Base-by-base conservation (phyloP, 1,284 basidiomycete genomes). In the Inonotus obliquus region DNA sequence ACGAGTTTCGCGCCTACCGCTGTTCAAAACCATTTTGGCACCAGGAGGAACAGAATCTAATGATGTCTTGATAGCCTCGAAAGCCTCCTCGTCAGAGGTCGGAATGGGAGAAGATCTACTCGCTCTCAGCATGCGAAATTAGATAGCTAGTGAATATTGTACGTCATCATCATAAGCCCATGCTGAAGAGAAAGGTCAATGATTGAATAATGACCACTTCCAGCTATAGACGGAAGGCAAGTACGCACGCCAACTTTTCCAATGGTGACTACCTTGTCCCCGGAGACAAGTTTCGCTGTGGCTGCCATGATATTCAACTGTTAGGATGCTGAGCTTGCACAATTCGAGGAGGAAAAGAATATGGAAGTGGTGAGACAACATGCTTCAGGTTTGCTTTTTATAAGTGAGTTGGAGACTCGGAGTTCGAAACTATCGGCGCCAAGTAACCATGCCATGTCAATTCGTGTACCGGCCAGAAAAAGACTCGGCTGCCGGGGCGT, bases 41-140 rank as follows among this genome's bases (percentile, higher is more conserved):
- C 76, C 77, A 0, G 72, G 63, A 6, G 79, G 80, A 21, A 80
- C 73, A 0, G 81, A 78, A 29, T 83, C 79, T 47, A 89, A 75
- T 7, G 81, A 81, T 2, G 85, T 81, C 69, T 83, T 86, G 75
- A 90, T 85, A 4, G 83, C 75, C 45, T 78, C 80, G 63, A 89
- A 87, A 10, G 80, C 79, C 23, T 80, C 74, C 57, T 84, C 80
- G 52, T 89, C 83, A 0, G 81, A 69, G 1, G 77, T 71, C 10
- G 75, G 77, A 25, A 66, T 68, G 13, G 78, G 73, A 41, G 64
- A 70, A 76, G 72, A 76, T 6, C 76, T 77, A 57, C 3, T 7
- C 14, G 14, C 14, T 9, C 11, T 52, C 51, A 32, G 19, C 32
- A 23, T 19, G 9, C 14, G 10, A 6, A 37, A 27, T 5, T 51